Conservation (phyloP, 139 green algal genomes). For the Micractinium conductrix region DNA sequence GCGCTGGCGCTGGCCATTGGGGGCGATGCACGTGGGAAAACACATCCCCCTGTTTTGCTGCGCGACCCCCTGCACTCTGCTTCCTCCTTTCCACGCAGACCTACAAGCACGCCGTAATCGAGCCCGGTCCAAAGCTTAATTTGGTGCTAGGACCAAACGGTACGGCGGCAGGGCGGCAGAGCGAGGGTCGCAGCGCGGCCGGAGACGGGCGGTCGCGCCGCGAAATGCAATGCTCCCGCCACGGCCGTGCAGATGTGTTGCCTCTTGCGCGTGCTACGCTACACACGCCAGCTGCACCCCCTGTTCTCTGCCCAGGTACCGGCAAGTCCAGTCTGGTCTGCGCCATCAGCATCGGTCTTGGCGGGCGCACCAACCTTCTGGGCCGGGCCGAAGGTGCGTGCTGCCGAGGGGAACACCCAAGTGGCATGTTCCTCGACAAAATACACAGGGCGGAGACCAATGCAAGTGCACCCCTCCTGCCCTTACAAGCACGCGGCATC, state of each 20-base stretch:
- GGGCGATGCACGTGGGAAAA: too few species aligned
- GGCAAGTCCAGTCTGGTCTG: slow-evolving; percentile 96
- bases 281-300: not conserved
- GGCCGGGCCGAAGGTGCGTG: slow-evolving; percentile 83
- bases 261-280: not conserved
- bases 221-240: not conserved
- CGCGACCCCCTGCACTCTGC: not conserved
- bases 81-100: slow-evolving; percentile 62
- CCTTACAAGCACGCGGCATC: too few species aligned
- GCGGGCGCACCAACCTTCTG: slow-evolving; percentile 73
- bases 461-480: too few species aligned
- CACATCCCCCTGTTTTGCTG: not conserved
- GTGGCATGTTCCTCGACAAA: too few species aligned
- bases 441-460: too few species aligned
- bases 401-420: too few species aligned
- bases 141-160: slow-evolving; percentile 96
- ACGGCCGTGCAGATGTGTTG: not conserved
- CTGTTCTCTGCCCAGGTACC: slow-evolving; percentile 60
- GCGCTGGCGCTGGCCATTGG: too few species aligned
- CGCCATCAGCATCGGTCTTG: slow-evolving; percentile 89
- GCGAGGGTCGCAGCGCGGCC: not conserved
- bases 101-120: slow-evolving; percentile 71
- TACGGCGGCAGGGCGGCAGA: slow-evolving; percentile 20
- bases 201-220: not conserved
- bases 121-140: slow-evolving; percentile 87